Conservation (phyloP, 2,329 filamentous ascomycete genomes). For the Nothophaeocryptopus gaeumannii region DNA sequence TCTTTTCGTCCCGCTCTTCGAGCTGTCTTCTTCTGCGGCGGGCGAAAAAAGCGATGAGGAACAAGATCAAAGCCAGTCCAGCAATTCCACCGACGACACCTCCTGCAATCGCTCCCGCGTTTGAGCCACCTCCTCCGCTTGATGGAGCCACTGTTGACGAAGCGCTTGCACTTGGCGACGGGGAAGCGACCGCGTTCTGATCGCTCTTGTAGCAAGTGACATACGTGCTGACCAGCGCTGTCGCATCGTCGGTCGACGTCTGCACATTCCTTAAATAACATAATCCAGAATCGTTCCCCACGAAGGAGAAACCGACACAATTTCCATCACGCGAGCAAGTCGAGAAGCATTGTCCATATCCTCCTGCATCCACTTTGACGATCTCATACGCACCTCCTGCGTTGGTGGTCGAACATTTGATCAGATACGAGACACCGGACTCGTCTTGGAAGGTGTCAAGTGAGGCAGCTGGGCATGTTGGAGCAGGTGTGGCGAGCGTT, state of each 20-base stretch:
- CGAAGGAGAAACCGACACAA: constrained; percentile 31
- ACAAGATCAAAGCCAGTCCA: constrained; percentile 6
- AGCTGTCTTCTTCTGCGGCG: constrained; percentile 13
- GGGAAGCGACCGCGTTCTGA: constrained; percentile 15
- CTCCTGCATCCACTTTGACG: constrained; percentile 24
- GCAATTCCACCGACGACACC: constrained; percentile 17
- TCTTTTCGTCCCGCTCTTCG: constrained; percentile 9
- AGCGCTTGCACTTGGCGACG: neutral
- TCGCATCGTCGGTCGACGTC: constrained; percentile 19
- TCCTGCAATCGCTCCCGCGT: constrained; percentile 18
- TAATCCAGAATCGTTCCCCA: constrained; percentile 26
- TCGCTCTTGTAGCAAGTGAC: constrained; percentile 26
- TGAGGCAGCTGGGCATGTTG: constrained; percentile 26
- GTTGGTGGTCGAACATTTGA: constrained; percentile 31
- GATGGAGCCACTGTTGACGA: neutral
- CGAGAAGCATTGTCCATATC: constrained; percentile 32
- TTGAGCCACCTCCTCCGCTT: constrained; percentile 1
- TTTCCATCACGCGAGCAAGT: constrained; percentile 24
- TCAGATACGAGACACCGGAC: constrained; percentile 26
- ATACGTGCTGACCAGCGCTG: constrained; percentile 25
- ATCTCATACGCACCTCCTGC: constrained; percentile 21
- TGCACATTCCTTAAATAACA: constrained; percentile 29
- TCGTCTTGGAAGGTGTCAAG: constrained; percentile 24
- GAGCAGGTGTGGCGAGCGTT: constrained; percentile 12
- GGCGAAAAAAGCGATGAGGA: constrained; percentile 6